phyloP scores from a whole-genome alignment of 345 rosid species.

The Hibiscus tridactylites region DNA sequence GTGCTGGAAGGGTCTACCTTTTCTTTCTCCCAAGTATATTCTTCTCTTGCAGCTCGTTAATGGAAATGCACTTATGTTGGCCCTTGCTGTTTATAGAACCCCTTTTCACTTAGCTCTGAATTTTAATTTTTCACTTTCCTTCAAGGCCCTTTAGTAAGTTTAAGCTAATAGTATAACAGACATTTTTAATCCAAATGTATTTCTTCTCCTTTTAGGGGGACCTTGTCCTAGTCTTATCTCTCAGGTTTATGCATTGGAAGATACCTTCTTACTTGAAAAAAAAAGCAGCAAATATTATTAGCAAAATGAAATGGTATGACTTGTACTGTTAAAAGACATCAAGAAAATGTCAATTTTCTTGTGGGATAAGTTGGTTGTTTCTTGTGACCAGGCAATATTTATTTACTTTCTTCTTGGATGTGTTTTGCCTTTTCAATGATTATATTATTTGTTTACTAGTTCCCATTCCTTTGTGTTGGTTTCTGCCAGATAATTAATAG shows the following conservation, averaged over 20 bases:
- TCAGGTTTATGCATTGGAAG: not conserved
- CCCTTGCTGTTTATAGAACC: not conserved
- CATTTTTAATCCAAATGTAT: constrained; percentile 16
- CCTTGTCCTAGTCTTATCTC: constrained; percentile 3
- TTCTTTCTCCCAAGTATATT: not conserved
- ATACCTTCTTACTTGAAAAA: not conserved
- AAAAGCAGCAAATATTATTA: not conserved
- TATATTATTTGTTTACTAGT: not conserved
- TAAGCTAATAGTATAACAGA: constrained; percentile 4
- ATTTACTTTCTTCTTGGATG: not conserved
- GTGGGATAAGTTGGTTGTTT: too few relatives aligned
- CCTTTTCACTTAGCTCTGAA: constrained; percentile 9
- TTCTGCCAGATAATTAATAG: not conserved
- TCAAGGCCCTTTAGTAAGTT: constrained; percentile 11
- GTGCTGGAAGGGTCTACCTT: not conserved
- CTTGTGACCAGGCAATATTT: not conserved
- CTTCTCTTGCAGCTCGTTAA: not conserved
- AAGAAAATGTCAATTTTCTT: not conserved
- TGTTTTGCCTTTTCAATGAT: not conserved
- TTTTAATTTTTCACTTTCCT: not conserved
- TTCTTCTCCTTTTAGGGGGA: constrained; percentile 9
- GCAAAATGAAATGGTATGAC: not conserved
- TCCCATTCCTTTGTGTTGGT: not conserved
- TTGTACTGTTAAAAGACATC: not conserved
- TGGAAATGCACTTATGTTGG: constrained; percentile 4